Percentiles rank a stretch among this genome's conserved stretches.
Conservation (phyloP, 202 grass and related monocot genomes). For the Musa balbisiana region DNA sequence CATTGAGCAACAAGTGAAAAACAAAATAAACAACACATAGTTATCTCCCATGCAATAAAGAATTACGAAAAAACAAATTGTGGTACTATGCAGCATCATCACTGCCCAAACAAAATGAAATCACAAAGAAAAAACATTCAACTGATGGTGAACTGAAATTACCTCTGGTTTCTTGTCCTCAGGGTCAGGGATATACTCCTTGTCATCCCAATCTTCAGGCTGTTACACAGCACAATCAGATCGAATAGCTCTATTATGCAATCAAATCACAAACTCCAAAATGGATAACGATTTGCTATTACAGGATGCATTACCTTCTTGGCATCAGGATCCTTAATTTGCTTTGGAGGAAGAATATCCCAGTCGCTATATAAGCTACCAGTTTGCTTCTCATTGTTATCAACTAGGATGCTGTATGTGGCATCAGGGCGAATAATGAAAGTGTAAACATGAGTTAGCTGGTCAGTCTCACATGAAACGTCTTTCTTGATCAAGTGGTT, state of each 20-base stretch:
- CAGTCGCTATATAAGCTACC: constrained; percentile 71
- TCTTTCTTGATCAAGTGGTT: constrained; percentile 94
- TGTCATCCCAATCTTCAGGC: constrained; percentile 88
- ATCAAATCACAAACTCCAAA: background rate
- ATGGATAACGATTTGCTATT: background rate
- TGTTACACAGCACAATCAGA: constrained; percentile 26
- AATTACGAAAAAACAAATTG: background rate
- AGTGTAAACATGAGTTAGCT: constrained; percentile 69
- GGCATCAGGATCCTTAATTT: constrained; percentile 78
- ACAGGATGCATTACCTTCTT: constrained; percentile 41
- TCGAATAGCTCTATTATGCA: background rate
- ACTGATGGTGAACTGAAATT: constrained; percentile 1
- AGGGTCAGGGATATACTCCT: constrained; percentile 71
- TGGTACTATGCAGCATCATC: background rate
- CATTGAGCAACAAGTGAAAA: background rate
- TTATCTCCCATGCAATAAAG: no score
- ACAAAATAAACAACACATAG: no score
- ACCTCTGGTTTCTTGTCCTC: constrained; percentile 89
- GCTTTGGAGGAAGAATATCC: constrained; percentile 70
- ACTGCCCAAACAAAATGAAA: background rate
- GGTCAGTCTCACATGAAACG: constrained; percentile 69
- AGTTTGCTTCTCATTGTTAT: constrained; percentile 61
- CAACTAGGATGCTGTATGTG: constrained; percentile 68
- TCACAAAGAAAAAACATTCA: background rate
- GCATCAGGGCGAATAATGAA: constrained; percentile 66